Evolutionary conservation across 441 rosid species (phyloP).

Genomic region (Macaranga tanarius): DNA sequence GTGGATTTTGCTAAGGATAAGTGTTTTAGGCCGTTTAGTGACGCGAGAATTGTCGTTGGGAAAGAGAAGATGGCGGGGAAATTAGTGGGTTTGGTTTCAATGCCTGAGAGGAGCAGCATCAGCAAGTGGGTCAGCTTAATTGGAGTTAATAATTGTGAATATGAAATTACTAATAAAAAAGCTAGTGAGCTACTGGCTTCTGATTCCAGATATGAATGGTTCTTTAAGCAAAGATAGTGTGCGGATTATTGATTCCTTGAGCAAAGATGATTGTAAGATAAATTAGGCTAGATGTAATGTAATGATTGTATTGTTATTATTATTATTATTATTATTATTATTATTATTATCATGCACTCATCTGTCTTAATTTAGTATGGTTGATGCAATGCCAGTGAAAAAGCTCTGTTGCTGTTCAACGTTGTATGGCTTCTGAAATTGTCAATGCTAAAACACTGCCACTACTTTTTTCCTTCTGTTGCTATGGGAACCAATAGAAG

Average conservation of each 20-base stretch:
- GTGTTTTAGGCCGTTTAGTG: constrained; percentile 44
- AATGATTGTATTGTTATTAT: no score
- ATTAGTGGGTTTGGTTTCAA: constrained; percentile 39
- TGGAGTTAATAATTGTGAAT: constrained; percentile 23
- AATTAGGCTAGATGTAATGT: no score
- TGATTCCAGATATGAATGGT: constrained; percentile 20
- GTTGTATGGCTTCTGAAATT: no score
- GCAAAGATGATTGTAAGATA: no score
- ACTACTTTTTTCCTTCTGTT: not conserved
- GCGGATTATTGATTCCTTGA: not conserved
- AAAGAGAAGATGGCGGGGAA: constrained; percentile 27
- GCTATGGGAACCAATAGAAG: no score
- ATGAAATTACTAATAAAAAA: constrained; percentile 30
- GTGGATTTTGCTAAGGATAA: constrained; percentile 49
- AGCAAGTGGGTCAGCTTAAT: constrained; percentile 30
- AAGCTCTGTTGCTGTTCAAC: no score
- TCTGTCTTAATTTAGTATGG: no score
- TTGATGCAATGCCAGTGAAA: no score
- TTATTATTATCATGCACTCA: no score
- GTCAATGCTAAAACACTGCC: not conserved
- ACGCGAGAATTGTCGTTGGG: constrained; percentile 52
- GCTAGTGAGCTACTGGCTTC: constrained; percentile 41
- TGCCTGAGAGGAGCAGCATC: constrained; percentile 31
- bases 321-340: no score
- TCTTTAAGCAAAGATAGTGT: constrained; percentile 14